A percentile compares a stretch with the other conserved stretches of the same genome.
Evolutionary conservation across 2,329 filamentous ascomycete genomes (phyloP).

Genomic region (Verticillium klebahnii): DNA sequence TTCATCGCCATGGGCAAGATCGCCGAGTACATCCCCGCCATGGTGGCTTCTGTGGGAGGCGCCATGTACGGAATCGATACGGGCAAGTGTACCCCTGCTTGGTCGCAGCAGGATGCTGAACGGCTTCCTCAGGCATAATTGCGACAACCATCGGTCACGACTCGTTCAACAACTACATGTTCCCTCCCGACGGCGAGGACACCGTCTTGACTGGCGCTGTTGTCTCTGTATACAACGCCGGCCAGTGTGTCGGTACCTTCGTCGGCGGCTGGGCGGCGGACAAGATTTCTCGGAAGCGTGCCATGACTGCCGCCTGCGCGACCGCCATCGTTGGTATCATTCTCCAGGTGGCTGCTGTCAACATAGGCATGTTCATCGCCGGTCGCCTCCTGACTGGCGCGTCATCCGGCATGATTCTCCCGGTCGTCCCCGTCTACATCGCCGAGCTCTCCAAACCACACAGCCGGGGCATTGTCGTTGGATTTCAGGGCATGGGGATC

Average conservation of each 20-base stretch:
- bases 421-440: conserved; percentile 51
- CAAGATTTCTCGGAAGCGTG: conserved; percentile 45
- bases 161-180: not conserved
- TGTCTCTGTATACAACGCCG: conserved; percentile 55
- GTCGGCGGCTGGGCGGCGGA: conserved; percentile 50
- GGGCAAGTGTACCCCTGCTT: too few species aligned
- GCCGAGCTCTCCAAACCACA: conserved; percentile 46
- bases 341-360: conserved; percentile 49
- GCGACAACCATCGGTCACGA: not conserved
- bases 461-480: conserved; percentile 47
- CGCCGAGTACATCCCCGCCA: too few species aligned
- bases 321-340: conserved; percentile 49
- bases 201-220: conserved; percentile 23
- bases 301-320: conserved; percentile 49
- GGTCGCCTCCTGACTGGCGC: conserved; percentile 42
- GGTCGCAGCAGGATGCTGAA: too few species aligned
- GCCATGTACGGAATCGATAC: too few species aligned
- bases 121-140: not conserved
- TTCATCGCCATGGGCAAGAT: too few species aligned
- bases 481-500: conserved; percentile 49
- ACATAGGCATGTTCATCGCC: conserved; percentile 49
- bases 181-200: too few species aligned
- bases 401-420: conserved; percentile 39
- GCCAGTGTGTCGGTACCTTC: conserved; percentile 51
- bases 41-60: too few species aligned